phyloP scores from a whole-genome alignment of 805 yeast species.

The Schwanniomyces occidentalis region DNA sequence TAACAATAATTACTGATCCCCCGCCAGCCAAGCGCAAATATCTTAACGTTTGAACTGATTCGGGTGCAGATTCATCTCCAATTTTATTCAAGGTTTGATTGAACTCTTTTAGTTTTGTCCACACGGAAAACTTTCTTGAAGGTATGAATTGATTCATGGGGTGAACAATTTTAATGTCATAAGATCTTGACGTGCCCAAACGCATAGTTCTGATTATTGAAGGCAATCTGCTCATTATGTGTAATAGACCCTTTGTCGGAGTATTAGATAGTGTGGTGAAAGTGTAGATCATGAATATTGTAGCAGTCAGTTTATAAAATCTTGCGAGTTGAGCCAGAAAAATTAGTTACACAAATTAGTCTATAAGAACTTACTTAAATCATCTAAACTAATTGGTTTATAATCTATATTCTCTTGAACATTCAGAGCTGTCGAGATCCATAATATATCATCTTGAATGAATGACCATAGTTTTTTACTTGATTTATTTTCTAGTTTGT shows the following conservation, averaged over 20 bases:
- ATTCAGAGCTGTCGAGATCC: conserved; percentile 29
- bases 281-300: too few species aligned
- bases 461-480: conserved; percentile 45
- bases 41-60: conserved; percentile 28
- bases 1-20: conserved; percentile 24
- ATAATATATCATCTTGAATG: conserved; percentile 67
- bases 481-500: conserved; percentile 33
- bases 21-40: conserved; percentile 23
- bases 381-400: conserved; percentile 44
- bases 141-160: not conserved
- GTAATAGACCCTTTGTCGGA: too few species aligned
- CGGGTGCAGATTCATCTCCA: conserved; percentile 33
- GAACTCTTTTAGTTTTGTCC: conserved; percentile 17
- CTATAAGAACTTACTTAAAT: conserved; percentile 12
- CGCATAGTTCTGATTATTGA: too few species aligned
- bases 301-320: too few species aligned
- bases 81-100: conserved; percentile 28
- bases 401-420: conserved; percentile 24
- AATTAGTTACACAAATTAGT: conserved; percentile 1
- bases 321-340: too few species aligned
- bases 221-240: too few species aligned
- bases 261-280: too few species aligned
- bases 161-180: too few species aligned
- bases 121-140: conserved; percentile 13
- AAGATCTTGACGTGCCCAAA: too few species aligned